Conservation (phyloP, 129 eudicot species). For the Cynara cardunculus region DNA sequence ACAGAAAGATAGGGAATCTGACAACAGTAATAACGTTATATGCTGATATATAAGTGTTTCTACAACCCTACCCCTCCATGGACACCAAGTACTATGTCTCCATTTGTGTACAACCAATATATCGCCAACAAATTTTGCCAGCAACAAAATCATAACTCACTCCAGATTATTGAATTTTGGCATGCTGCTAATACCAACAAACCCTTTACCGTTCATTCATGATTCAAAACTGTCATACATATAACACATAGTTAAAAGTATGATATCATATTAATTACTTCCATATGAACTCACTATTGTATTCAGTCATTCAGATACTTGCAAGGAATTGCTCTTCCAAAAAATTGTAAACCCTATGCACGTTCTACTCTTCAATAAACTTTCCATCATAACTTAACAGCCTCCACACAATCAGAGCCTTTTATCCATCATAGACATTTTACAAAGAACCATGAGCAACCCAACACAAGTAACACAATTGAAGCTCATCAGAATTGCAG, state of each 20-base stretch:
- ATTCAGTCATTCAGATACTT: background rate
- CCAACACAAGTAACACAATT: background rate
- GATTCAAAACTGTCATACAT: background rate
- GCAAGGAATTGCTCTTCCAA: background rate
- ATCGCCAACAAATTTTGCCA: background rate
- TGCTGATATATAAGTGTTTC: background rate
- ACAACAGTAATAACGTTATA: background rate
- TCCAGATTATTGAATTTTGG: background rate
- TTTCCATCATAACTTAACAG: background rate
- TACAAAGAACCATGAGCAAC: background rate
- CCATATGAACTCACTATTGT: background rate
- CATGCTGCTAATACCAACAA: background rate
- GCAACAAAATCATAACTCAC: background rate
- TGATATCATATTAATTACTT: background rate
- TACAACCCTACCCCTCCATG: background rate
- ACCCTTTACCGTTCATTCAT: background rate
- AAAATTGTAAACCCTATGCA: background rate
- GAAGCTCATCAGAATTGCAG: background rate
- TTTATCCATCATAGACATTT: background rate
- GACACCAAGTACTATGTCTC: background rate
- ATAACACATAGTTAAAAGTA: background rate
- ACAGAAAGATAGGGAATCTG: conserved; percentile 2
- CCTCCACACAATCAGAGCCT: background rate
- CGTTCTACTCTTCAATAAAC: background rate
- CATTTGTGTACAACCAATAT: background rate